These are phyloP conservation scores for Calonectria honghensis DNA, from an alignment of 2,329 filamentous ascomycete genomes.

Conservation along the genomic window DNA sequence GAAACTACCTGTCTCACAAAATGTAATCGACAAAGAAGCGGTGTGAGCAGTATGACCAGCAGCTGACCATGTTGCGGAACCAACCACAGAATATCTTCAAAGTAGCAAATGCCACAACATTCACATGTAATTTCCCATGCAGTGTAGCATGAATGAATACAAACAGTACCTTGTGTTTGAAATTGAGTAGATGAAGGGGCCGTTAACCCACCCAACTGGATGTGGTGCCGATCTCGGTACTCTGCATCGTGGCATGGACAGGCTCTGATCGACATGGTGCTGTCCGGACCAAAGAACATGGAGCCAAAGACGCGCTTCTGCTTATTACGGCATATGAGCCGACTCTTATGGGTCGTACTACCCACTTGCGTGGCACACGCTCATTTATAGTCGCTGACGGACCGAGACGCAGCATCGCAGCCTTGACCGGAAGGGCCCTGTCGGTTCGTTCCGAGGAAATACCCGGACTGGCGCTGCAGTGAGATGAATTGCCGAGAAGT, in stretches of 20 bases:
- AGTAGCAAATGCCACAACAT: neutral
- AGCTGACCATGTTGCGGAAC: neutral
- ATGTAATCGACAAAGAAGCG: neutral
- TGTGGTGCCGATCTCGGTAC: constrained; percentile 17
- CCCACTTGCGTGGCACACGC: constrained; percentile 5
- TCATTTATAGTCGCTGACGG: neutral
- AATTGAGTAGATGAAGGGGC: neutral
- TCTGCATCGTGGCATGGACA: no score
- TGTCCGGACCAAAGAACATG: neutral
- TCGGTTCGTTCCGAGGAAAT: neutral
- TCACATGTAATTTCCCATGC: neutral
- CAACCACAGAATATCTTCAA: neutral
- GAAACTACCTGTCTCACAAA: neutral
- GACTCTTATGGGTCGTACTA: constrained; percentile 10
- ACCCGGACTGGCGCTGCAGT: neutral
- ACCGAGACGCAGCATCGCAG: neutral
- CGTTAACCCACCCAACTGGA: neutral
- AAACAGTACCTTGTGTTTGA: neutral
- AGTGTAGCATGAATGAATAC: neutral
- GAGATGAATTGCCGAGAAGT: neutral
- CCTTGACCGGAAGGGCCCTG: neutral
- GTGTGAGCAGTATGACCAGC: no score
- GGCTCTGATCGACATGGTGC: neutral
- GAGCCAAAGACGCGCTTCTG: neutral
- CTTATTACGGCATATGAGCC: neutral